Evolutionary conservation across 108 stramenopile genomes (phyloP), one percentile per base, ranked within the genome.

Genomic region (Ochromonas danica): DNA sequence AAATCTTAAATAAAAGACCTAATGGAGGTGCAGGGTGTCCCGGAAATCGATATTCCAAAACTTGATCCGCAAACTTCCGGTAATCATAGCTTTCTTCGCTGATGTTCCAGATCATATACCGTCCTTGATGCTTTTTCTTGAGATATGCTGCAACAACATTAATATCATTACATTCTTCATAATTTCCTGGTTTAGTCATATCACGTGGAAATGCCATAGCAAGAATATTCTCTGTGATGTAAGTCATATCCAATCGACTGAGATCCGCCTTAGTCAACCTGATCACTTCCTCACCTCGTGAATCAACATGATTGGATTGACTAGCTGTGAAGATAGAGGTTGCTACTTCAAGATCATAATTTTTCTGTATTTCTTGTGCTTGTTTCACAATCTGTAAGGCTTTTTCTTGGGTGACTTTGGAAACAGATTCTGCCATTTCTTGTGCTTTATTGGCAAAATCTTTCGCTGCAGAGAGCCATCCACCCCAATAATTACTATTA

Each of bases 71-170:
- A 62, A 98, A 89, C 33, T 91, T 43, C 0, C 83, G 77, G 27
- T 86, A 81, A 78, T 96, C 95, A 82, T 96, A 97, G 31, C 90
- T 88, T 30, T 96, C 93, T 85, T 98, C 97, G 39, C 89, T 90
- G 39, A 98, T 77, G 87, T 98, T 98, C 94, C 94, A 97, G 30
- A 97, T 91, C 91, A 98, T 93, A 85, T 87, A 95, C 39, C 82
- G 83, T 2, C 86, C 83, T 35, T 84, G 88, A 65, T 95, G 95
- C 60, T 92, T 81, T 42, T 89, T 88, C 62, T 87, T 60, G 41
- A 95, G 75, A 81, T 80, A 65, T 71, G 22, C 38, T 75, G 84
- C 84, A 35, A 84, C 80, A 33, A 83, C 28, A 35, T 84, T 81
- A 31, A 84, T 84, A 72, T 83, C 82, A 78, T 84, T 84, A 0